Percentiles rank a stretch among this genome's conserved stretches.
phyloP scores from a whole-genome alignment of 495 filamentous ascomycete species.

The Pseudotulostoma volvatum region DNA sequence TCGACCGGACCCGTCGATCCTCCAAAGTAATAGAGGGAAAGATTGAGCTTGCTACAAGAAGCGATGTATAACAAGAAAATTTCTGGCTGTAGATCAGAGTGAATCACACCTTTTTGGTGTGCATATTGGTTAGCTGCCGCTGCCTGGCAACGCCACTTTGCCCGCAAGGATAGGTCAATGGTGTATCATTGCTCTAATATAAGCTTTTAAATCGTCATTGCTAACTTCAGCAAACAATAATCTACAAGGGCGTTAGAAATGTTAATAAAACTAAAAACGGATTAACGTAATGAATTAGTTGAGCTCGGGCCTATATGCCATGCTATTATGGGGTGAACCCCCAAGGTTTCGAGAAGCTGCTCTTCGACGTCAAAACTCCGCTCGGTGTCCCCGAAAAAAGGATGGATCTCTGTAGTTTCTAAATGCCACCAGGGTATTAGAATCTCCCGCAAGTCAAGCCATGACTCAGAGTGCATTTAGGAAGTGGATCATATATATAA shows the following conservation, averaged over 20 bases:
- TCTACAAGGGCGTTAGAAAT: constrained; percentile 6
- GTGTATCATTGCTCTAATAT: constrained; percentile 7
- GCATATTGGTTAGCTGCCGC: constrained; percentile 10
- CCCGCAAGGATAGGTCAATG: constrained; percentile 7
- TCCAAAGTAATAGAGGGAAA: constrained; percentile 15
- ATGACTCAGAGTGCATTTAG: too few relatives aligned
- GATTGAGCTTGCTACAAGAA: constrained; percentile 5
- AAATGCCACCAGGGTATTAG: constrained; percentile 7
- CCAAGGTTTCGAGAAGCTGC: constrained; percentile 6
- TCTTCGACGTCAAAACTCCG: constrained; percentile 9
- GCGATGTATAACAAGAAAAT: constrained; percentile 12
- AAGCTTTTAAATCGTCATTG: constrained; percentile 8
- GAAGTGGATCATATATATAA: too few relatives aligned
- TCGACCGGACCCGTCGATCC: constrained; percentile 9
- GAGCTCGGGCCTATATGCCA: constrained; percentile 2
- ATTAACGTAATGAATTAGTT: constrained; percentile 1
- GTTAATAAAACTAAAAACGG: constrained; percentile 3
- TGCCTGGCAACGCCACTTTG: constrained; percentile 12
- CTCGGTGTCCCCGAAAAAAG: constrained; percentile 5
- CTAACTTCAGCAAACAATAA: constrained; percentile 9
- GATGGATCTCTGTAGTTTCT: neutral
- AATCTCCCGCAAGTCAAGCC: too few relatives aligned
- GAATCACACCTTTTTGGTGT: constrained; percentile 11
- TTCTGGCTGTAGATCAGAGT: constrained; percentile 12
- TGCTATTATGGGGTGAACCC: constrained; percentile 7